Evolutionary conservation across 208 protist species (phyloP).

Genomic region (Leishmania tarentolae): DNA sequence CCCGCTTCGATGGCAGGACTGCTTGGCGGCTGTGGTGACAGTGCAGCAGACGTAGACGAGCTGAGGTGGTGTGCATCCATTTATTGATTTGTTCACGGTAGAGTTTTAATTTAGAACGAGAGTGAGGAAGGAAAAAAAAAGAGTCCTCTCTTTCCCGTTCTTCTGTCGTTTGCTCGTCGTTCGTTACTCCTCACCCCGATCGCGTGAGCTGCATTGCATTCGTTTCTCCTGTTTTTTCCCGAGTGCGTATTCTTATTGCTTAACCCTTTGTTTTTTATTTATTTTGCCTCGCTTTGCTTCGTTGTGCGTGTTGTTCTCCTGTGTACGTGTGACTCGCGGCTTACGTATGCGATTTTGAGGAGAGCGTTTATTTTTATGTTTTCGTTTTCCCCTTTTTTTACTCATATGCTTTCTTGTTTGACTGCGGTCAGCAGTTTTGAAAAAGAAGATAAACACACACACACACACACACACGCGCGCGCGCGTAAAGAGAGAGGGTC

Average conservation of each 20-base stretch:
- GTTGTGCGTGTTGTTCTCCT: too few species aligned
- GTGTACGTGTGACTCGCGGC: too few species aligned
- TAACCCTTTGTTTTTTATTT: too few species aligned
- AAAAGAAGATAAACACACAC: too few species aligned
- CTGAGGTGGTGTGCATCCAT: background rate
- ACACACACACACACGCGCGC: too few species aligned
- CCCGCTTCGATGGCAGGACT: background rate
- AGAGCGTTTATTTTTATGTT: too few species aligned
- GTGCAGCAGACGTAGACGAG: background rate
- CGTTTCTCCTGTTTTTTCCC: background rate
- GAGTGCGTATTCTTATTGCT: background rate
- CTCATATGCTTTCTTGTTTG: too few species aligned
- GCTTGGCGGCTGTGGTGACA: background rate
- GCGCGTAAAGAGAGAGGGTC: background rate
- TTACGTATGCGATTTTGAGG: too few species aligned
- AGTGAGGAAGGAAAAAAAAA: too few species aligned
- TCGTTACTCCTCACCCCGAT: background rate
- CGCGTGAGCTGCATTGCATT: background rate
- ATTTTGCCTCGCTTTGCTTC: too few species aligned
- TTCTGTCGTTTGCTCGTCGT: background rate
- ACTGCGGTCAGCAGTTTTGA: too few species aligned
- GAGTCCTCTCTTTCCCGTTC: background rate
- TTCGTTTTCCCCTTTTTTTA: too few species aligned
- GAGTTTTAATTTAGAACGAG: background rate
- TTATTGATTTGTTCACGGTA: background rate